Conservation (phyloP, 495 filamentous ascomycete species). For the Podospora pseudoanserina region DNA sequence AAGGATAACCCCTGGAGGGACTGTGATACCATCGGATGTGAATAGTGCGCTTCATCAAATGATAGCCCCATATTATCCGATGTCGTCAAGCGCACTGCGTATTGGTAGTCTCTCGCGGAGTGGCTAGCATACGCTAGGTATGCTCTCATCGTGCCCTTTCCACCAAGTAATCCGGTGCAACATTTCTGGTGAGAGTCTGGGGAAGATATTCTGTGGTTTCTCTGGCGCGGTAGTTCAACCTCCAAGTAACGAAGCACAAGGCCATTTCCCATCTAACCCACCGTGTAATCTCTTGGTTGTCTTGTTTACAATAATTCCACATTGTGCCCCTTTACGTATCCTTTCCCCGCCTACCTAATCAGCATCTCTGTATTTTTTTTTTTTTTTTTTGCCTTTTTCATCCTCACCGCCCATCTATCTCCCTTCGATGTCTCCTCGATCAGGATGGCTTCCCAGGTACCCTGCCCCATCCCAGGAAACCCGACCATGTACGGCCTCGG, state of each 20-base stretch:
- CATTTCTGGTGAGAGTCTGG: neutral
- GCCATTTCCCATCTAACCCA: neutral
- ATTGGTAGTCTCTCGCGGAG: neutral
- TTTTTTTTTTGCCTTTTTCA: neutral
- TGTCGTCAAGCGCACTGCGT: neutral
- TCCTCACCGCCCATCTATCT: too few species aligned
- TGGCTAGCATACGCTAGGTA: neutral
- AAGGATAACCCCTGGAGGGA: neutral
- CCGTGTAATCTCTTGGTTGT: neutral
- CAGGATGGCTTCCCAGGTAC: neutral
- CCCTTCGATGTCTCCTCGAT: too few species aligned
- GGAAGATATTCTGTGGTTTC: neutral
- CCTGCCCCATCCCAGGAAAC: constrained; percentile 19
- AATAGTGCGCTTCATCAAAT: neutral
- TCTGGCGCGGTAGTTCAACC: neutral
- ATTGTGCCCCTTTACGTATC: neutral
- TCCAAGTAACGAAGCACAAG: neutral
- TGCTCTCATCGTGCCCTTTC: neutral
- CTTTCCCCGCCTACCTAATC: too few species aligned
- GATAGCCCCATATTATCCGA: neutral
- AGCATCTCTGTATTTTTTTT: neutral
- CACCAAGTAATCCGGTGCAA: neutral
- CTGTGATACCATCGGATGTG: neutral
- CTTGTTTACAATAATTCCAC: neutral
- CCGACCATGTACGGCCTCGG: constrained; percentile 32